Percentiles rank a stretch among this genome's conserved stretches.
Conservation (phyloP, 371 early-diverging fungal species). For the Zancudomyces culisetae region DNA sequence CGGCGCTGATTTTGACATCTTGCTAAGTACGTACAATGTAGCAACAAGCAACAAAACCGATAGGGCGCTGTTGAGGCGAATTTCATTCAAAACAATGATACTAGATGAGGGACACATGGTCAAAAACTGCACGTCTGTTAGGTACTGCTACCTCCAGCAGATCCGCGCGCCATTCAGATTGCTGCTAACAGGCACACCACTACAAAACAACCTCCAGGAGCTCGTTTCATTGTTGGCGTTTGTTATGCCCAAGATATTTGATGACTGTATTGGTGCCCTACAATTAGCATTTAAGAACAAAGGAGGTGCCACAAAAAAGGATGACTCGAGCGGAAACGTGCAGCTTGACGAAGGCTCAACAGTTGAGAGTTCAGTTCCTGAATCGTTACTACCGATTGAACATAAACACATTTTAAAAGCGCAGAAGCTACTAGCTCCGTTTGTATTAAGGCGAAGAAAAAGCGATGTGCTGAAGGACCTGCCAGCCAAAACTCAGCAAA, state of each 20-base stretch:
- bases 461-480: slow-evolving; percentile 75
- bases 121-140: slow-evolving; percentile 55
- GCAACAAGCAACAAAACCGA: slow-evolving; percentile 54
- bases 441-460: slow-evolving; percentile 87
- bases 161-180: slow-evolving; percentile 47
- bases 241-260: slow-evolving; percentile 78
- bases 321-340: not conserved
- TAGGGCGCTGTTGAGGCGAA: slow-evolving; percentile 41
- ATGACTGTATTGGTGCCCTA: slow-evolving; percentile 31
- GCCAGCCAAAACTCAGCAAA: slow-evolving; percentile 71
- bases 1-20: slow-evolving; percentile 20
- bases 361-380: slow-evolving; percentile 23
- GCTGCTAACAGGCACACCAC: slow-evolving; percentile 50
- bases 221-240: slow-evolving; percentile 70
- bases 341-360: not conserved
- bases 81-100: slow-evolving; percentile 34
- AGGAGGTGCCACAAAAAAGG: not conserved
- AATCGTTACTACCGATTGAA: slow-evolving; percentile 40
- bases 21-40: slow-evolving; percentile 57
- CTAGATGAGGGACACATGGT: slow-evolving; percentile 95
- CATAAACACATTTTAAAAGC: slow-evolving; percentile 21
- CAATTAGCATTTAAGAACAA: slow-evolving; percentile 20
- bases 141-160: slow-evolving; percentile 61
- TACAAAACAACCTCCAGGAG: slow-evolving; percentile 81
- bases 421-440: slow-evolving; percentile 57